Evolutionary conservation across 805 yeast genomes (phyloP).

Genomic region (Kodamaea sagamina): DNA sequence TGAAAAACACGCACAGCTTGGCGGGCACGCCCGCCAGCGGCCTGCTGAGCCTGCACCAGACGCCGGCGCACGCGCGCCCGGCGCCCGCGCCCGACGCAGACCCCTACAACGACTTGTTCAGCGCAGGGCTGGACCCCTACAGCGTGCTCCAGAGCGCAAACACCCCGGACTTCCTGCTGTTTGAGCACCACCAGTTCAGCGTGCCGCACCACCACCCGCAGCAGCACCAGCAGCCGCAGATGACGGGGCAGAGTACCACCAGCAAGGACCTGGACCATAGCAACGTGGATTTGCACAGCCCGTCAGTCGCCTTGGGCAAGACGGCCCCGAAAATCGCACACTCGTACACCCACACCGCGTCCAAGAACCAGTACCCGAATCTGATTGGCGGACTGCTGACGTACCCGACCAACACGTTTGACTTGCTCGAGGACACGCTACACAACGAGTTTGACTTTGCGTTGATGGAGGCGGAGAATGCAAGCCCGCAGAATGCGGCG

Average conservation of each 20-base stretch:
- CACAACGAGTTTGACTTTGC: conserved; percentile 15
- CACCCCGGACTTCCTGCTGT: conserved; percentile 4
- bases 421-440: conserved; percentile 9
- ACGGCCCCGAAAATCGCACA: conserved; percentile 14
- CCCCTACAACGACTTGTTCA: conserved; percentile 9
- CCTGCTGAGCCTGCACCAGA: conserved; percentile 3
- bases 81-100: conserved; percentile 3
- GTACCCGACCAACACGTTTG: conserved; percentile 10
- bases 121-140: conserved; percentile 15
- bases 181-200: conserved; percentile 4
- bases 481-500: conserved; percentile 13
- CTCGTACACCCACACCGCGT: conserved; percentile 17
- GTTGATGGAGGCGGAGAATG: conserved; percentile 12
- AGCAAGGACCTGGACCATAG: conserved; percentile 6
- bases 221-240: conserved; percentile 4
- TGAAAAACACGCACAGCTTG: conserved; percentile 1
- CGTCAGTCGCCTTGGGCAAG: conserved; percentile 14
- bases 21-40: conserved; percentile 7
- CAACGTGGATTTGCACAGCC: conserved; percentile 9
- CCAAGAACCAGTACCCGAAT: conserved; percentile 8
- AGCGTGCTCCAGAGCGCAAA: conserved; percentile 6
- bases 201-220: conserved; percentile 2
- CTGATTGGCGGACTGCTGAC: conserved; percentile 1
- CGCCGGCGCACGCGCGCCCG: conserved; percentile 6
- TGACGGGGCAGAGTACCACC: conserved; percentile 8